Percentiles rank a stretch among this genome's conserved stretches.
Conservation (phyloP, 139 green algal species). For the Desmodesmus armatus region DNA sequence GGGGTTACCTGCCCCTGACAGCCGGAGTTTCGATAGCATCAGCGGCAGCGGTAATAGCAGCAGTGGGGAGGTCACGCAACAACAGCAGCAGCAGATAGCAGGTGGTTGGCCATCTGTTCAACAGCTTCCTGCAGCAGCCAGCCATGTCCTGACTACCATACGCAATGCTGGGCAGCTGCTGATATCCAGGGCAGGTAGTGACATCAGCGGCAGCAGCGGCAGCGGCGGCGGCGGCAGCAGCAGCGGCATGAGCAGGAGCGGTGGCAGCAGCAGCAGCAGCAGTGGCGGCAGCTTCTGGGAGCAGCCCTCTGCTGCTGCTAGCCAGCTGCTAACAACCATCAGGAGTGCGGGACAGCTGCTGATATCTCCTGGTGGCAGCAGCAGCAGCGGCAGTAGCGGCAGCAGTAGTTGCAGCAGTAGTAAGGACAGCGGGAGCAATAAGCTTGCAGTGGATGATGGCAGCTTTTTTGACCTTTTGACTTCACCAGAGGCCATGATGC, state of each 20-base stretch:
- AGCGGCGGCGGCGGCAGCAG: background rate
- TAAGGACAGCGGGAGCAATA: too few species aligned
- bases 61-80: slow-evolving; percentile 5
- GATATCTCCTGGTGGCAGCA: background rate
- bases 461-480: background rate
- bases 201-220: background rate
- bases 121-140: background rate
- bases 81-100: slow-evolving; percentile 6
- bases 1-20: background rate
- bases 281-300: too few species aligned
- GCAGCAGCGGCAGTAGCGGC: background rate
- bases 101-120: background rate
- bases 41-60: slow-evolving; percentile 4
- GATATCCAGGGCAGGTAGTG: background rate
- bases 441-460: too few species aligned
- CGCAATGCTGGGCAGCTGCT: slow-evolving; percentile 26
- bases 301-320: too few species aligned
- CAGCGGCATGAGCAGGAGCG: background rate
- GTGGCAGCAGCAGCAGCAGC: background rate
- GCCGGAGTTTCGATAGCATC: background rate
- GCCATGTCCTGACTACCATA: slow-evolving; percentile 16
- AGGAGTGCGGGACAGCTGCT: background rate
- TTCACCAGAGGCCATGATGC: slow-evolving; percentile 17
- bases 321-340: background rate
- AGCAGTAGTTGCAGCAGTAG: background rate